A percentile compares a stretch with the other conserved stretches of the same genome.
Conservation (phyloP, 2,329 filamentous ascomycete genomes). For the Penicillium polonicum region DNA sequence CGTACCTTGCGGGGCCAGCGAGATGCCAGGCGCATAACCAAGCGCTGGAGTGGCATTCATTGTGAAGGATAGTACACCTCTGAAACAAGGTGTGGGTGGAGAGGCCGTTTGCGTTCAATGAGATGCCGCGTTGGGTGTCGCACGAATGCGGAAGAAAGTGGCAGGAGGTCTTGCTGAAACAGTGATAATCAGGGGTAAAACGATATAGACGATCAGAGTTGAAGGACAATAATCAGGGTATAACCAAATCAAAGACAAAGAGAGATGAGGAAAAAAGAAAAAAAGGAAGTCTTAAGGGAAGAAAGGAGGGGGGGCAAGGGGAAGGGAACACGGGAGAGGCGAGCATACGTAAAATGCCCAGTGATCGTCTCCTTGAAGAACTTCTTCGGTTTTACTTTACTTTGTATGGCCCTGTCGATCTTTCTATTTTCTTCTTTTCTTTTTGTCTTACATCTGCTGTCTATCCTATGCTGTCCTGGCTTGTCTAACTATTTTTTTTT, state of each 20-base stretch:
- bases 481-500: neutral
- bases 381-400: neutral
- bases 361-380: constrained; percentile 7
- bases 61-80: constrained; percentile 20
- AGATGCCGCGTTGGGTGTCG: constrained; percentile 15
- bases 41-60: constrained; percentile 37
- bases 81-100: constrained; percentile 24
- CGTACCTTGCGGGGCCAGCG: constrained; percentile 36
- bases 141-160: constrained; percentile 18
- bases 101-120: constrained; percentile 14
- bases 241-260: neutral
- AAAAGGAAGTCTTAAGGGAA: constrained; percentile 7
- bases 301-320: constrained; percentile 12
- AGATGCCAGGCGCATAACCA: constrained; percentile 35
- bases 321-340: constrained; percentile 17
- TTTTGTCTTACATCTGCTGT: neutral
- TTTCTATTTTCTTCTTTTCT: neutral
- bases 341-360: constrained; percentile 8
- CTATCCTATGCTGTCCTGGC: neutral
- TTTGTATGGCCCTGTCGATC: constrained; percentile 2
- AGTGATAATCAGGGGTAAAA: neutral
- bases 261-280: neutral
- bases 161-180: constrained; percentile 8
- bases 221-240: neutral
- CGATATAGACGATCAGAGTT: neutral